phyloP scores from a whole-genome alignment of 1,284 basidiomycete species.

The Pterula multifida region DNA sequence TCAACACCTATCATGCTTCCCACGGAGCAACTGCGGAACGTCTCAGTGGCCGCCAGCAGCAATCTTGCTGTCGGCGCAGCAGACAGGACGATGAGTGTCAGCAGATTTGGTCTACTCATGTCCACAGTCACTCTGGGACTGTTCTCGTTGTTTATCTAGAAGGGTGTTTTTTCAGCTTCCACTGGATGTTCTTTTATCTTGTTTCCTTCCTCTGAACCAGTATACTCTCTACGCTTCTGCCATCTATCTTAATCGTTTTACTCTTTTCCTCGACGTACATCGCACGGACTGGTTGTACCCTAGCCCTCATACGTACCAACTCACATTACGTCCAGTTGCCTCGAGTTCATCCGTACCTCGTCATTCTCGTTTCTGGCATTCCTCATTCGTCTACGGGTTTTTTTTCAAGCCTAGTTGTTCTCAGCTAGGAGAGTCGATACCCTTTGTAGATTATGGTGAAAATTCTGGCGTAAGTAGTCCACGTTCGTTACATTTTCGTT shows the following conservation, averaged over 20 bases:
- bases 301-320: neutral
- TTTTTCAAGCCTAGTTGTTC: neutral
- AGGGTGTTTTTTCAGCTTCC: neutral
- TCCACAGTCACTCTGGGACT: neutral
- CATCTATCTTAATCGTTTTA: neutral
- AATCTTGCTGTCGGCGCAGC: neutral
- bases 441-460: no score
- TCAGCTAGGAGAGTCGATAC: neutral
- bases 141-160: neutral
- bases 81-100: neutral
- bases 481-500: neutral
- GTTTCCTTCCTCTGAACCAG: neutral
- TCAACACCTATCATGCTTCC: conserved; percentile 58
- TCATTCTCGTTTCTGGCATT: neutral
- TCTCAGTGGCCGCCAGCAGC: conserved; percentile 13
- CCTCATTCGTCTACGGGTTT: neutral
- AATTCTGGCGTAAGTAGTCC: neutral
- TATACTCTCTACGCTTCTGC: neutral
- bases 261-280: neutral
- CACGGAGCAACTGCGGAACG: conserved; percentile 37
- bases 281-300: conserved; percentile 1
- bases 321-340: neutral
- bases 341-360: neutral
- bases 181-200: neutral
- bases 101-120: neutral